Percentiles rank a stretch among this genome's conserved stretches.
These are phyloP conservation scores for Cantharellus anzutake DNA, from an alignment of 768 basidiomycete species.

Conservation along the genomic window DNA sequence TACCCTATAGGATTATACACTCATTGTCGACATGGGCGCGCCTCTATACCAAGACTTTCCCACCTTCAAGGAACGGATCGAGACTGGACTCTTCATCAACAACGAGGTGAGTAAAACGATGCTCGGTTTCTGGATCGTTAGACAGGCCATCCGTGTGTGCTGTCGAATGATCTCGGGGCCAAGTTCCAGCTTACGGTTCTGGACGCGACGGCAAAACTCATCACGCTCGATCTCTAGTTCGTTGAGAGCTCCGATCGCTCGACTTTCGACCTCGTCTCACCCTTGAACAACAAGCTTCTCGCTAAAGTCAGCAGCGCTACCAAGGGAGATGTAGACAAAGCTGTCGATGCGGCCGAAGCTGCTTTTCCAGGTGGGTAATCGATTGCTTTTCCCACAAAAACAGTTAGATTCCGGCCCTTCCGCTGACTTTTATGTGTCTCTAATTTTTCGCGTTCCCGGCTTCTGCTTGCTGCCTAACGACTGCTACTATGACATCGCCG, in stretches of 20 bases:
- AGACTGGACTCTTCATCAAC: background rate
- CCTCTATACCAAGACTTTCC: too few species aligned
- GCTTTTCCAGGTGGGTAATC: constrained; percentile 16
- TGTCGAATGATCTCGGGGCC: too few species aligned
- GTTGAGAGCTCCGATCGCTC: background rate
- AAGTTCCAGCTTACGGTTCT: too few species aligned
- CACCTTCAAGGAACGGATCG: background rate
- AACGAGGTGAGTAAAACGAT: background rate
- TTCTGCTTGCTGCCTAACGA: too few species aligned
- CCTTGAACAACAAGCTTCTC: constrained; percentile 14
- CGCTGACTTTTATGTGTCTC: too few species aligned
- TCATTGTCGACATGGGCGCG: too few species aligned
- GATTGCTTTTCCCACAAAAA: background rate
- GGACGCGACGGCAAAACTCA: background rate
- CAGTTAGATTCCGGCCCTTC: too few species aligned
- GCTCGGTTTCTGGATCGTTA: too few species aligned
- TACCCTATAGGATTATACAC: too few species aligned
- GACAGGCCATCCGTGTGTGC: too few species aligned
- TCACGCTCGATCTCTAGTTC: background rate
- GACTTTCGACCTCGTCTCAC: background rate
- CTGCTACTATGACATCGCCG: too few species aligned
- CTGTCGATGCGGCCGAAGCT: constrained; percentile 46
- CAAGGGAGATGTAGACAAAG: constrained; percentile 43
- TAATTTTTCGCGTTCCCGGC: too few species aligned
- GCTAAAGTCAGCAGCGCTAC: background rate